phyloP scores from a whole-genome alignment of 1,284 basidiomycete species.

The Rhodotorula sp. region DNA sequence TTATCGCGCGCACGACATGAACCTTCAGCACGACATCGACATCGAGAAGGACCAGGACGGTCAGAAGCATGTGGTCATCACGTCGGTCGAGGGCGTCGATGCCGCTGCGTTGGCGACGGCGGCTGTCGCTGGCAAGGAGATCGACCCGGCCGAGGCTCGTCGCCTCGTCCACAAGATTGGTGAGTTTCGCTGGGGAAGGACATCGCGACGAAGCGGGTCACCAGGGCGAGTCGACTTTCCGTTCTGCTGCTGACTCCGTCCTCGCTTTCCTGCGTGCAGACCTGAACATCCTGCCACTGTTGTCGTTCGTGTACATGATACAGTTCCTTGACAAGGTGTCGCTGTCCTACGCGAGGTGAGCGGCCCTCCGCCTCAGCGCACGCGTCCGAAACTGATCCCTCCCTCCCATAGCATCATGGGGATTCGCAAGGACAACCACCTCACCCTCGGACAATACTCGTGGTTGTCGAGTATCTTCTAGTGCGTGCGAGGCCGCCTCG shows the following conservation, averaged over 20 bases:
- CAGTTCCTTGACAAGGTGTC: conserved; percentile 47
- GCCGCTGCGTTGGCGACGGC: background rate
- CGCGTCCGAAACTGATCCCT: too few relatives aligned
- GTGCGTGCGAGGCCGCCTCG: background rate
- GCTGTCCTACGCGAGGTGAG: conserved; percentile 19
- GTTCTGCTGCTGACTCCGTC: background rate
- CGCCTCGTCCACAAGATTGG: conserved; percentile 45
- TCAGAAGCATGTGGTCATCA: too few relatives aligned
- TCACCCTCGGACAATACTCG: conserved; percentile 44
- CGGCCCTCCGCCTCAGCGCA: conserved; percentile 34
- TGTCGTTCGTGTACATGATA: conserved; percentile 41
- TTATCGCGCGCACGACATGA: too few relatives aligned
- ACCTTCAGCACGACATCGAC: too few relatives aligned
- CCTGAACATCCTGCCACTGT: conserved; percentile 44
- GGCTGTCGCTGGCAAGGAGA: conserved; percentile 1
- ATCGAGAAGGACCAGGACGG: too few relatives aligned
- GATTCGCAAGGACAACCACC: conserved; percentile 42
- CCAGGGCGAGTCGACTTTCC: too few relatives aligned
- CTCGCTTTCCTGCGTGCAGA: conserved; percentile 11
- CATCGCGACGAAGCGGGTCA: too few relatives aligned
- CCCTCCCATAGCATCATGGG: conserved; percentile 37
- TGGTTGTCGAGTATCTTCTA: conserved; percentile 46
- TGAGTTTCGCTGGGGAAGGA: too few relatives aligned
- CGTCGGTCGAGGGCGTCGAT: background rate
- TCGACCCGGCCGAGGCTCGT: conserved; percentile 34